A percentile compares a stretch with the other conserved stretches of the same genome.
These are phyloP conservation scores for Penicillium sp. DNA, from an alignment of 2,329 filamentous ascomycete species.

Conservation along the genomic window DNA sequence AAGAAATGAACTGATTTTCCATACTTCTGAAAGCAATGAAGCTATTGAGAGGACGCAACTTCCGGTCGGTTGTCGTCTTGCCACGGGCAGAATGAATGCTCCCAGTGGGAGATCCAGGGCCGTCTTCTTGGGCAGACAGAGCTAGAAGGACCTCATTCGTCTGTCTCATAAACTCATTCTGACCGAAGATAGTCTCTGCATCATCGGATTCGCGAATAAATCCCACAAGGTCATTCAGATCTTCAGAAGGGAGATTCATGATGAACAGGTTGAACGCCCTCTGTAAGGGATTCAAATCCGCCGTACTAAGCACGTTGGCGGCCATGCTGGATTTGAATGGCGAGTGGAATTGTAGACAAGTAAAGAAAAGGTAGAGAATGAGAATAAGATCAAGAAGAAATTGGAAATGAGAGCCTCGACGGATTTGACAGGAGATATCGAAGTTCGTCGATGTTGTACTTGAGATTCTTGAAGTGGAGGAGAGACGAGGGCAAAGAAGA, in stretches of 20 bases:
- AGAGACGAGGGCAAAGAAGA: not conserved
- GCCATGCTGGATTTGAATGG: not conserved
- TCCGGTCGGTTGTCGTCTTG: slow-evolving; percentile 20
- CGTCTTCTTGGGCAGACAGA: not conserved
- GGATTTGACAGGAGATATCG: not conserved
- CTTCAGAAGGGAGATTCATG: slow-evolving; percentile 22
- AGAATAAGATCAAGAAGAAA: not conserved
- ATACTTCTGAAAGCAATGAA: slow-evolving; percentile 39
- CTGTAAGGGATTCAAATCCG: slow-evolving; percentile 18
- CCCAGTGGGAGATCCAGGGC: slow-evolving; percentile 7
- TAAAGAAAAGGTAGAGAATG: not conserved
- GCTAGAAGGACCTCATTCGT: slow-evolving; percentile 6
- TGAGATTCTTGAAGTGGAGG: not conserved
- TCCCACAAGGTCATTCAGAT: slow-evolving; percentile 20
- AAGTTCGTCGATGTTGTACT: not conserved
- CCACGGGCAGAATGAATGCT: slow-evolving; percentile 16
- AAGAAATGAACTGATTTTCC: slow-evolving; percentile 10
- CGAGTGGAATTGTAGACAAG: not conserved
- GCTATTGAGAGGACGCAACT: slow-evolving; percentile 31
- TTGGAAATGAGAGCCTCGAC: not conserved
- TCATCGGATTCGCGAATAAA: slow-evolving; percentile 13
- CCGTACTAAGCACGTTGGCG: not conserved
- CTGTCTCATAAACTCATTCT: slow-evolving; percentile 8
- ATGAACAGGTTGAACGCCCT: slow-evolving; percentile 25
- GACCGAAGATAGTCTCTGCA: slow-evolving; percentile 11